Evolutionary conservation across 495 filamentous ascomycete genomes (phyloP).

Genomic region (Penicillium odoratum): DNA sequence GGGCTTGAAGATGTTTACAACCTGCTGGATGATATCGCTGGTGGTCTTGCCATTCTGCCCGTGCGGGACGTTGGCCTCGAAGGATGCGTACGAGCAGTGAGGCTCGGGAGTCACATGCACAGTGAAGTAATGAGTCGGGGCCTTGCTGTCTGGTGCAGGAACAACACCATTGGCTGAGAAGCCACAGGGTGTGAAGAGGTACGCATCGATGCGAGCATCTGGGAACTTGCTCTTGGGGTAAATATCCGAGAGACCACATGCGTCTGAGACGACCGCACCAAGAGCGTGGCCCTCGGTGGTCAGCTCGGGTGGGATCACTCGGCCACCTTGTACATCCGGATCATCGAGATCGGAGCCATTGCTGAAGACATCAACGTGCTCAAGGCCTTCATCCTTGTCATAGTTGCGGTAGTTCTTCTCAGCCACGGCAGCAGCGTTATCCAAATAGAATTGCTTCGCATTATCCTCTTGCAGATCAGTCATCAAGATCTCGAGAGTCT

Average conservation of each 20-base stretch:
- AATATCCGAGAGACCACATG: constrained; percentile 84
- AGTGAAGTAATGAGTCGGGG: constrained; percentile 90
- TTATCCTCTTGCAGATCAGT: constrained; percentile 92
- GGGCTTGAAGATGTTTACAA: constrained; percentile 92
- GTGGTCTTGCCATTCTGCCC: constrained; percentile 85
- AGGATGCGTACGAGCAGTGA: constrained; percentile 97
- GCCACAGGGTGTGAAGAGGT: constrained; percentile 95
- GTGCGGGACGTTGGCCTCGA: constrained; percentile 98
- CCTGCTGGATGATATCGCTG: constrained; percentile 86
- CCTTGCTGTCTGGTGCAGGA: constrained; percentile 67
- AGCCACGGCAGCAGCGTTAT: constrained; percentile 87
- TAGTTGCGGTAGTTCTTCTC: constrained; percentile 66
- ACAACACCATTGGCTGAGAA: constrained; percentile 98
- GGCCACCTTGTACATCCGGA: constrained; percentile 54
- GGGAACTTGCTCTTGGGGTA: constrained; percentile 87
- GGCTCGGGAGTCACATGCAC: constrained; percentile 98
- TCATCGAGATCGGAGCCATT: constrained; percentile 70
- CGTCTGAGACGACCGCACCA: constrained; percentile 88
- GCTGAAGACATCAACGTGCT: constrained; percentile 75
- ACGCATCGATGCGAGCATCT: constrained; percentile 92
- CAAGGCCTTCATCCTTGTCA: constrained; percentile 46
- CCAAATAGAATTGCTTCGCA: constrained; percentile 95
- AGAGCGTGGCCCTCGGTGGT: constrained; percentile 93
- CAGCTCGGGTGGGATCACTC: constrained; percentile 66
- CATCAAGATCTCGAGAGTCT: constrained; percentile 98